Conservation (phyloP, 1,284 basidiomycete genomes). For the Ganoderma multipileum region DNA sequence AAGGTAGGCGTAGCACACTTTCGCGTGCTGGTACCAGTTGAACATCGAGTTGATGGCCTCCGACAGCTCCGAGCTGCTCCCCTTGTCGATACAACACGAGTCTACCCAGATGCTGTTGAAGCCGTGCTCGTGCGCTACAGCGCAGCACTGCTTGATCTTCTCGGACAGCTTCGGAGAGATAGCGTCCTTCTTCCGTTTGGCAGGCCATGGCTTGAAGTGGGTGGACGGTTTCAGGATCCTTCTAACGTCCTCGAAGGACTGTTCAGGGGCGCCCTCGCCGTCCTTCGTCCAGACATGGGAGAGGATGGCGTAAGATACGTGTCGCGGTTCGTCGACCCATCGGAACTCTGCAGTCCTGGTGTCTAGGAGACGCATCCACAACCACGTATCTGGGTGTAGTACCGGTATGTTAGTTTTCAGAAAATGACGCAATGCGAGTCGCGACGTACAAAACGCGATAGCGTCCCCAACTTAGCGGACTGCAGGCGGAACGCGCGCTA, state of each 20-base stretch:
- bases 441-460: background rate
- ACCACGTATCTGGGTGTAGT: slow-evolving; percentile 6
- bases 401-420: background rate
- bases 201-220: background rate
- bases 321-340: slow-evolving; percentile 16
- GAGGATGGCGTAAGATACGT: slow-evolving; percentile 21
- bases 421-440: background rate
- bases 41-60: slow-evolving; percentile 30
- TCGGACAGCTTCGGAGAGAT: slow-evolving; percentile 13
- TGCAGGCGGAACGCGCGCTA: background rate
- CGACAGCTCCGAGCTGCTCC: slow-evolving; percentile 27
- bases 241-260: slow-evolving; percentile 20
- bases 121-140: slow-evolving; percentile 17
- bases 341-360: slow-evolving; percentile 10
- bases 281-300: slow-evolving; percentile 23
- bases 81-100: slow-evolving; percentile 29
- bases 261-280: slow-evolving; percentile 12
- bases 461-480: background rate
- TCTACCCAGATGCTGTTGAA: slow-evolving; percentile 26
- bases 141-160: slow-evolving; percentile 23
- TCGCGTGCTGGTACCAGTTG: slow-evolving; percentile 26
- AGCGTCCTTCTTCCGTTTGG: background rate
- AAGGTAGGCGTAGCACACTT: slow-evolving; percentile 26
- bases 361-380: slow-evolving; percentile 17
- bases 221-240: slow-evolving; percentile 4